Base-by-base conservation (phyloP, 2,329 filamentous ascomycete species). In the Achaetomium macrosporum region DNA sequence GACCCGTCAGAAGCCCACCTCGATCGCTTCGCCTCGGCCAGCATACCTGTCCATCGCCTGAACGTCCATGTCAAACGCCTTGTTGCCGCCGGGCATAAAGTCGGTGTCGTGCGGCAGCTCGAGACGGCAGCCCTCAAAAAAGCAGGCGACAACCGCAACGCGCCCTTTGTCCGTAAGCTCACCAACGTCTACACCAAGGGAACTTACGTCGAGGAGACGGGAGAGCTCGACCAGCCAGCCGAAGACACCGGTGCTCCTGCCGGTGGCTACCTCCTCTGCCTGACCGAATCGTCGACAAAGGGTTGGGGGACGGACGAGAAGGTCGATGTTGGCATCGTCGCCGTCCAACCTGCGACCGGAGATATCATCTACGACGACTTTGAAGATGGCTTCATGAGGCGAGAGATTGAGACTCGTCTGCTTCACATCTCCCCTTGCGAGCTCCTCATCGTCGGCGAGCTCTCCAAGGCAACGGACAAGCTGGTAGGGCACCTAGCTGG, bases 171-270 rank as follows among this genome's bases (percentile, higher is more conserved):
- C 36, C 84, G 93, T 35, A 93, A 95, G 63, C 82, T 99, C 63
- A 97, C 93, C 15, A 96, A 95, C 65, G 77, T 99, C 7, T 99
- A 99, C 71, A 99, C 93, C 9, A 99, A 97, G 69, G 93, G 91
- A 41, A 99, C 93, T 2, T 99, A 97, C 63, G 86, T 99, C 52
- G 93, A 97, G 65, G 93, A 99, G 67, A 79, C 88, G 10, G 92
- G 93, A 57, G 89, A 89, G 25, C 70, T 96, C 5, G 86, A 88
- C 48, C 72, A 74, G 50, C 66, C 65, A 62, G 72, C 51, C 64
- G 74, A 63, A 6, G 53, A 51, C 10, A 55, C 60, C 0, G 75
- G 78, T 37, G 75, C 79, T 1, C 77, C 83, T 0, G 74, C 79
- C 1, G 82, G 79, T n/a, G 93, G 93, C n/a, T 96, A 96, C 65